Evolutionary conservation across 176 grass and related monocot species (phyloP).

Genomic region (Eleusine coracana): DNA sequence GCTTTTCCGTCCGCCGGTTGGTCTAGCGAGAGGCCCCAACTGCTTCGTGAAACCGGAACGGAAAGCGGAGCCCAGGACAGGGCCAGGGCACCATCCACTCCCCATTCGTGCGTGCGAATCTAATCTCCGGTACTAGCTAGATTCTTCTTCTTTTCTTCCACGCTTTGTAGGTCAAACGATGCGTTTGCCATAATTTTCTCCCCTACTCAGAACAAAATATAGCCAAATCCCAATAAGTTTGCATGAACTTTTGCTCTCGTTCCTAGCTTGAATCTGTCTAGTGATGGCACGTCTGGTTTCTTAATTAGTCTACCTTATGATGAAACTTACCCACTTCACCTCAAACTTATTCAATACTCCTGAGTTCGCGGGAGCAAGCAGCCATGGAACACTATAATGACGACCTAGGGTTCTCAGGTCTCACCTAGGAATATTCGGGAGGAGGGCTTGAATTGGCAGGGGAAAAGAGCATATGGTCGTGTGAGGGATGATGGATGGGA

Average conservation of each 20-base stretch:
- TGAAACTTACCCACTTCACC: neutral
- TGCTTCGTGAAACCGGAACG: conserved; percentile 1
- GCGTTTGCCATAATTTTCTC: neutral
- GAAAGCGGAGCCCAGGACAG: conserved; percentile 30
- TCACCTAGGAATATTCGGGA: neutral
- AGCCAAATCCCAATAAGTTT: neutral
- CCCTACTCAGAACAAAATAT: neutral
- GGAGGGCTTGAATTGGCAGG: neutral
- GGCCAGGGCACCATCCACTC: conserved; percentile 22
- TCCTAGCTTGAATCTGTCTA: neutral
- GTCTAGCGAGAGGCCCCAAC: conserved; percentile 8
- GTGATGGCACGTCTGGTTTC: neutral
- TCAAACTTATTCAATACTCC: neutral
- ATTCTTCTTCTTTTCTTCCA: neutral
- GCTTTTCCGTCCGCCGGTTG: neutral
- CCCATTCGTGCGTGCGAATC: neutral
- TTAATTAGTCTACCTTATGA: neutral
- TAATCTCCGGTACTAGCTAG: neutral
- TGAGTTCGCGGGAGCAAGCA: neutral
- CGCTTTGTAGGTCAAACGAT: neutral
- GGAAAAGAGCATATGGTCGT: neutral
- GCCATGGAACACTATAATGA: neutral
- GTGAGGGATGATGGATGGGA: conserved; percentile 30
- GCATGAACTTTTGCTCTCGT: neutral
- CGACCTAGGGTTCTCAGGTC: neutral